phyloP scores from a whole-genome alignment of 345 rosid species.

The Diplotaxis tenuifolia region DNA sequence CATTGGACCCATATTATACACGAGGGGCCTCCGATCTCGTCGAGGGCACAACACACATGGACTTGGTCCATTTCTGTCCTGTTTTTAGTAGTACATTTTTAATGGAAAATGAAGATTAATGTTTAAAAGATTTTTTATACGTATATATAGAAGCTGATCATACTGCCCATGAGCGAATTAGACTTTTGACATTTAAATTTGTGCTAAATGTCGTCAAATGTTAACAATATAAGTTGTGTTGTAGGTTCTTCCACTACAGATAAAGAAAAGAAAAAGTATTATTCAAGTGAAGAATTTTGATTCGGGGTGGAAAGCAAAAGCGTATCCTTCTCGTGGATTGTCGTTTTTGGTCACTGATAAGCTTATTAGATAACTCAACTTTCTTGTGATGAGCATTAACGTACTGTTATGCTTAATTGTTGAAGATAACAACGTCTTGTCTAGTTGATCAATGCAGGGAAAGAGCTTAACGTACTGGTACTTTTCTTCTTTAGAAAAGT shows the following conservation, averaged over 20 bases:
- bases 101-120: neutral
- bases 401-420: neutral
- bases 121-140: too few species aligned
- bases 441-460: too few species aligned
- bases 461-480: too few species aligned
- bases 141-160: neutral
- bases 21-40: constrained; percentile 28
- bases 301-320: constrained; percentile 24
- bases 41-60: constrained; percentile 3
- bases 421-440: neutral
- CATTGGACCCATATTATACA: constrained; percentile 20
- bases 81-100: neutral
- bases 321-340: constrained; percentile 10
- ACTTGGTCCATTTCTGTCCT: too few species aligned
- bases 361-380: neutral
- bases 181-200: neutral
- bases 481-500: too few species aligned
- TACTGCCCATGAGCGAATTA: neutral
- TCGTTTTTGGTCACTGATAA: constrained; percentile 21
- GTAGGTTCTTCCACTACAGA: constrained; percentile 23
- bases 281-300: constrained; percentile 10
- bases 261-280: neutral
- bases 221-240: neutral
- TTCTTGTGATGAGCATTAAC: constrained; percentile 17
- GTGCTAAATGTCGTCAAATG: neutral